Evolutionary conservation across 768 basidiomycete genomes (phyloP).

Genomic region (Pleurotus djamor): DNA sequence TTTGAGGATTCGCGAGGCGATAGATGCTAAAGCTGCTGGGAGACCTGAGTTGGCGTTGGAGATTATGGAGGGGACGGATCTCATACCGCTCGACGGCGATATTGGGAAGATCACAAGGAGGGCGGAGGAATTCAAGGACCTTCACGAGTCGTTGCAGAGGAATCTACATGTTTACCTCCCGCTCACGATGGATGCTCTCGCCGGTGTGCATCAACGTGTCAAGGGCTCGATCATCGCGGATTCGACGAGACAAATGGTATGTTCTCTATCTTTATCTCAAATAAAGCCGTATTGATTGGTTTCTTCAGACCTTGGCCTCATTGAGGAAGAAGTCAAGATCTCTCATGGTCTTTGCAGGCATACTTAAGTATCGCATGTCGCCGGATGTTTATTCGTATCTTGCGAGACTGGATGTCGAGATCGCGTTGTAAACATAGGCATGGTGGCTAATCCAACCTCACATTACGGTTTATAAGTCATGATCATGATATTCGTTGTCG

Average conservation of each 20-base stretch:
- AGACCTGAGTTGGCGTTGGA: constrained; percentile 78
- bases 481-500: not conserved
- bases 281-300: constrained; percentile 7
- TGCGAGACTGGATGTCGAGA: constrained; percentile 82
- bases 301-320: constrained; percentile 54
- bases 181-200: constrained; percentile 90
- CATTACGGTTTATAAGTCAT: not conserved
- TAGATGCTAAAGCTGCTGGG: constrained; percentile 71
- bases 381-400: constrained; percentile 89
- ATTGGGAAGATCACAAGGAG: constrained; percentile 80
- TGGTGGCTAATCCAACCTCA: not conserved
- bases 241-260: constrained; percentile 72
- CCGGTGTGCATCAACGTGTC: constrained; percentile 73
- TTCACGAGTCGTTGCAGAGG: constrained; percentile 83
- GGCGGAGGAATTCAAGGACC: constrained; percentile 86
- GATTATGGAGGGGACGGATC: constrained; percentile 85
- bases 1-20: constrained; percentile 78
- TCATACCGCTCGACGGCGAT: constrained; percentile 87
- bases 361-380: constrained; percentile 86
- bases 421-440: constrained; percentile 51
- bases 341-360: constrained; percentile 85
- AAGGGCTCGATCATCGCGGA: constrained; percentile 75
- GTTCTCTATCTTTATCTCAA: constrained; percentile 16
- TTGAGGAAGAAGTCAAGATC: constrained; percentile 81
- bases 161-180: constrained; percentile 88